Evolutionary conservation across 495 filamentous ascomycete genomes (phyloP).

Genomic region (Acidomyces sp.): DNA sequence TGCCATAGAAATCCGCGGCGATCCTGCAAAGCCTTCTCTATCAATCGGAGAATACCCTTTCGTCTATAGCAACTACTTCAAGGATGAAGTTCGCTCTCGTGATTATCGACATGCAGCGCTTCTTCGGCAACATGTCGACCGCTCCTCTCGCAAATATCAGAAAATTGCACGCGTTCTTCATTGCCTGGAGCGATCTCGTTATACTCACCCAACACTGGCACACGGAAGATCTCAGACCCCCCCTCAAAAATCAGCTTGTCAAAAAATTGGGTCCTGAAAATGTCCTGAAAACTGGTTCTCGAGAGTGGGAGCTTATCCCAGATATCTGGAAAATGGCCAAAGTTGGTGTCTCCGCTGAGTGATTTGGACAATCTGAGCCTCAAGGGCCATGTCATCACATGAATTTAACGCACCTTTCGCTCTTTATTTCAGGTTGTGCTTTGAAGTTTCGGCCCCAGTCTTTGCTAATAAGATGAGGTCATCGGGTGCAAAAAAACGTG

Average conservation of each 20-base stretch:
- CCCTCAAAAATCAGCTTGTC: constrained; percentile 33
- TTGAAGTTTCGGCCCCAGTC: too few species aligned
- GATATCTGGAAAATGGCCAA: constrained; percentile 19
- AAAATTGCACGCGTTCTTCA: constrained; percentile 25
- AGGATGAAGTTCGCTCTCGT: constrained; percentile 29
- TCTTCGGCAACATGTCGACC: constrained; percentile 22
- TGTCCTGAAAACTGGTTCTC: constrained; percentile 22
- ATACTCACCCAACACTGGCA: constrained; percentile 37
- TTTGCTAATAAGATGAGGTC: too few species aligned
- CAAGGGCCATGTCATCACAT: too few species aligned
- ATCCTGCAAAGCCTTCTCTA: too few species aligned
- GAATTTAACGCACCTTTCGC: too few species aligned
- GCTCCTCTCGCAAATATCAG: constrained; percentile 27
- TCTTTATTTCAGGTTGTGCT: too few species aligned
- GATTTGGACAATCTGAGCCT: too few species aligned
- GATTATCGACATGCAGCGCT: constrained; percentile 24
- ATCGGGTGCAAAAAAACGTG: too few species aligned
- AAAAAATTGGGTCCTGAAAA: constrained; percentile 30
- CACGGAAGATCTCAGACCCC: constrained; percentile 26
- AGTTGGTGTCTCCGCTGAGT: too few species aligned
- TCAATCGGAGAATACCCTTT: too few species aligned
- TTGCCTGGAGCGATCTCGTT: constrained; percentile 18
- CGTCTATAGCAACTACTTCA: too few species aligned
- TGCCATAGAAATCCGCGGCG: too few species aligned
- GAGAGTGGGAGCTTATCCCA: constrained; percentile 29